Evolutionary conservation across 192 early-diverging fungal species (phyloP).

Genomic region (Mycoemilia scoparia): DNA sequence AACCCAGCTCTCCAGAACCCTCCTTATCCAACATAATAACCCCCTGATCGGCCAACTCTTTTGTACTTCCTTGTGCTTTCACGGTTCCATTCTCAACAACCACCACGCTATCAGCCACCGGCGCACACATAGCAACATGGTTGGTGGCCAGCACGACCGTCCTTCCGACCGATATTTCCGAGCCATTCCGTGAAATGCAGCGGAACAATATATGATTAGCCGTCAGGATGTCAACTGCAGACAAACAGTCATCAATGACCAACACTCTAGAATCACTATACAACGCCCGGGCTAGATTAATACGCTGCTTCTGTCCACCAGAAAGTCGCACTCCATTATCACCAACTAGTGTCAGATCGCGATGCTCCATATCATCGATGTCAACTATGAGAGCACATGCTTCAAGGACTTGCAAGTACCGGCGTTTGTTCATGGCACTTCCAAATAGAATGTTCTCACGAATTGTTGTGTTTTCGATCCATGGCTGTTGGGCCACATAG

Average conservation of each 20-base stretch:
- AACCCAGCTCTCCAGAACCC: no score
- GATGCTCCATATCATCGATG: slow-evolving; percentile 57
- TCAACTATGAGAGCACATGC: slow-evolving; percentile 68
- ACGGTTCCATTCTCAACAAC: no score
- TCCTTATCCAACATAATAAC: no score
- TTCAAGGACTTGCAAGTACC: slow-evolving; percentile 54
- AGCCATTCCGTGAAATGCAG: slow-evolving; percentile 35
- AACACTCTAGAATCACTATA: slow-evolving; percentile 42
- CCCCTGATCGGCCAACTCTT: no score
- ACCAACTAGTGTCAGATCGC: slow-evolving; percentile 81
- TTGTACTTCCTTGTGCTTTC: no score
- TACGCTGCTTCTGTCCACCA: slow-evolving; percentile 78
- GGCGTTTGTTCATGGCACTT: slow-evolving; percentile 36
- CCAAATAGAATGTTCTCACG: slow-evolving; percentile 78
- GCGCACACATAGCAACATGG: slow-evolving; percentile 46
- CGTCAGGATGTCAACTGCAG: slow-evolving; percentile 87
- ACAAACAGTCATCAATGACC: slow-evolving; percentile 71
- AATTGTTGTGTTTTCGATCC: slow-evolving; percentile 53
- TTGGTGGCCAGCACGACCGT: slow-evolving; percentile 79
- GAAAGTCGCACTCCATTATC: slow-evolving; percentile 66
- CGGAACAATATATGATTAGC: slow-evolving; percentile 62
- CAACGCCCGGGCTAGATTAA: slow-evolving; percentile 72
- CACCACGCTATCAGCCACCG: no score
- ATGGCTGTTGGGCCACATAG: slow-evolving; percentile 63
- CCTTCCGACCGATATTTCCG: slow-evolving; percentile 42